Conservation (phyloP, 306 rosid species). For the Prinsepia uniflora region DNA sequence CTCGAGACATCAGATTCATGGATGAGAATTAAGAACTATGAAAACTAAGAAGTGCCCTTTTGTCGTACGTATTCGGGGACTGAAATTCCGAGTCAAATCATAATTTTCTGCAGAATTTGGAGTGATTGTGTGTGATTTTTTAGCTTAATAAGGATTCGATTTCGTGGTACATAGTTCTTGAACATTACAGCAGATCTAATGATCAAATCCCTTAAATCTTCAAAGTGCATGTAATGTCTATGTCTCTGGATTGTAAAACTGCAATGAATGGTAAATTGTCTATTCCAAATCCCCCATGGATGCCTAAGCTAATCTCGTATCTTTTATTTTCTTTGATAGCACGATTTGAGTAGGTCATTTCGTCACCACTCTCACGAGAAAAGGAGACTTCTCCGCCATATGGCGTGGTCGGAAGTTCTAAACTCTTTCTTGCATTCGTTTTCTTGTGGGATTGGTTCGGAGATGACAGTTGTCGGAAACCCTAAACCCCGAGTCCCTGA, state of each 20-base stretch:
- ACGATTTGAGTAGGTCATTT: no score
- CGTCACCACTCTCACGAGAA: no score
- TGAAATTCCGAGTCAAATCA: conserved; percentile 25
- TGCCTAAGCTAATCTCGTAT: neutral
- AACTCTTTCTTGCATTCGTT: no score
- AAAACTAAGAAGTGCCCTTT: neutral
- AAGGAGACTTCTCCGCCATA: no score
- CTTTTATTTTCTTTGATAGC: no score
- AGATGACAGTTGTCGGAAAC: neutral
- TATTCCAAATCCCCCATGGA: neutral
- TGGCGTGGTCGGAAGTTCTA: no score
- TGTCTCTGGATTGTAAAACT: conserved; percentile 20
- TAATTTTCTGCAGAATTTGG: conserved; percentile 22
- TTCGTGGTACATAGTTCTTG: conserved; percentile 21
- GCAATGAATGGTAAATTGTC: conserved; percentile 10
- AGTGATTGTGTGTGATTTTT: conserved; percentile 31
- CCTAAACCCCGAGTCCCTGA: neutral
- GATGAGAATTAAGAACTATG: conserved; percentile 28
- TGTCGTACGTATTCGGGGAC: conserved; percentile 36
- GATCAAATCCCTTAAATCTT: conserved; percentile 23
- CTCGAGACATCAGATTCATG: conserved; percentile 44
- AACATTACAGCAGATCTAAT: conserved; percentile 16
- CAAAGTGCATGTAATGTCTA: conserved; percentile 29
- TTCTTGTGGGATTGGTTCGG: no score
- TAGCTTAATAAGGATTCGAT: conserved; percentile 30